These are phyloP conservation scores for Priceomyces medius DNA, from an alignment of 805 yeast species.

Conservation along the genomic window DNA sequence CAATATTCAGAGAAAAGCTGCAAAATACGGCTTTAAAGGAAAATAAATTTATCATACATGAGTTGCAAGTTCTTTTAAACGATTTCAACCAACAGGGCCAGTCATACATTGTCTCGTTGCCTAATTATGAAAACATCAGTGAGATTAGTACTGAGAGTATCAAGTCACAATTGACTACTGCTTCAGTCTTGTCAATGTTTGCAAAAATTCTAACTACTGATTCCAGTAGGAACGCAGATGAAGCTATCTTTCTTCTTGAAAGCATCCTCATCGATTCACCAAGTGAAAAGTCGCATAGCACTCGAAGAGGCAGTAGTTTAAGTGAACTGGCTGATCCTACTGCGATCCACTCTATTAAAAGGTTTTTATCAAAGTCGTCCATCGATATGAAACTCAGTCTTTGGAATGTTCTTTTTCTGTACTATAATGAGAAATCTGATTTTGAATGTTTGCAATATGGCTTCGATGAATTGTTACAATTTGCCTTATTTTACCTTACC, in stretches of 20 bases:
- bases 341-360: slow-evolving; percentile 49
- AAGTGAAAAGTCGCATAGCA: not conserved
- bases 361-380: slow-evolving; percentile 63
- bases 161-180: slow-evolving; percentile 63
- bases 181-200: slow-evolving; percentile 67
- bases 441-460: slow-evolving; percentile 44
- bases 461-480: slow-evolving; percentile 49
- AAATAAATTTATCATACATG: slow-evolving; percentile 23
- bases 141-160: slow-evolving; percentile 50
- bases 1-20: slow-evolving; percentile 25
- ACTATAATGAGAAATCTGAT: slow-evolving; percentile 37
- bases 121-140: slow-evolving; percentile 63
- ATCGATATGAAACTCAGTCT: slow-evolving; percentile 65
- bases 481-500: slow-evolving; percentile 39
- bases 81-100: slow-evolving; percentile 7
- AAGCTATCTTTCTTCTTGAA: slow-evolving; percentile 45
- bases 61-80: slow-evolving; percentile 18
- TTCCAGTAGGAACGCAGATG: slow-evolving; percentile 26
- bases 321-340: slow-evolving; percentile 11
- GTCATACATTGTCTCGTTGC: slow-evolving; percentile 39
- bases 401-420: slow-evolving; percentile 70
- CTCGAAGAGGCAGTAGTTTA: slow-evolving; percentile 10
- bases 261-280: slow-evolving; percentile 38
- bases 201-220: slow-evolving; percentile 47
- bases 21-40: slow-evolving; percentile 31